Conservation (phyloP, 2,329 filamentous ascomycete genomes). For the Neofusicoccum kwambonambiense region DNA sequence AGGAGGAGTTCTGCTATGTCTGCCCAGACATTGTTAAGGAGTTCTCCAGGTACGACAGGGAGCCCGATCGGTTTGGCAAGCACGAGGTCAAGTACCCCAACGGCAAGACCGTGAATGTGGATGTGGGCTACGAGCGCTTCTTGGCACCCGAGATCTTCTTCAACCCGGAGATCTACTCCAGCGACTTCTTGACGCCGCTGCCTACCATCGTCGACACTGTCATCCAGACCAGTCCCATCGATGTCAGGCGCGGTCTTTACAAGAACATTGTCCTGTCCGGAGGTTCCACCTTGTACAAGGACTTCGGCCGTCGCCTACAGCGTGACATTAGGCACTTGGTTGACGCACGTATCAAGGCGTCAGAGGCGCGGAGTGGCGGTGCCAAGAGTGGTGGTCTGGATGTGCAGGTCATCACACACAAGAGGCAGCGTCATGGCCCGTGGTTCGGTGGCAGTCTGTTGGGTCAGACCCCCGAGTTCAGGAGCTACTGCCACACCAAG, state of each 20-base stretch:
- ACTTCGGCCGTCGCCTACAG: conserved; percentile 94
- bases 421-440: conserved; percentile 92
- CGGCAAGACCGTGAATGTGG: conserved; percentile 79
- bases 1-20: conserved; percentile 98
- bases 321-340: conserved; percentile 96
- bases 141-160: conserved; percentile 99
- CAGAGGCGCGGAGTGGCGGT: conserved; percentile 86
- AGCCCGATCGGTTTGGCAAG: conserved; percentile 83
- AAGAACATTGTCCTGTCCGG: conserved; percentile 99
- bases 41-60: conserved; percentile 89
- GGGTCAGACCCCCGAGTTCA: conserved; percentile 96
- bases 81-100: conserved; percentile 84
- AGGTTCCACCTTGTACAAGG: conserved; percentile 96
- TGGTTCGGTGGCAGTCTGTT: conserved; percentile 98
- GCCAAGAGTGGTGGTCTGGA: conserved; percentile 92
- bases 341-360: conserved; percentile 87
- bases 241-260: conserved; percentile 94
- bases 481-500: conserved; percentile 91
- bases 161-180: conserved; percentile 99
- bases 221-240: conserved; percentile 96
- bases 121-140: conserved; percentile 97
- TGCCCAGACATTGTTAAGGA: conserved; percentile 99
- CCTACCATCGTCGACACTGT: conserved; percentile 93
- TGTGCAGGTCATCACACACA: conserved; percentile 96
- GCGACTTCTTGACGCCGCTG: conserved; percentile 93